Evolutionary conservation across 1,284 basidiomycete species (phyloP), one percentile per base, ranked within the genome.

Genomic region (Rhodotorula sp.): DNA sequence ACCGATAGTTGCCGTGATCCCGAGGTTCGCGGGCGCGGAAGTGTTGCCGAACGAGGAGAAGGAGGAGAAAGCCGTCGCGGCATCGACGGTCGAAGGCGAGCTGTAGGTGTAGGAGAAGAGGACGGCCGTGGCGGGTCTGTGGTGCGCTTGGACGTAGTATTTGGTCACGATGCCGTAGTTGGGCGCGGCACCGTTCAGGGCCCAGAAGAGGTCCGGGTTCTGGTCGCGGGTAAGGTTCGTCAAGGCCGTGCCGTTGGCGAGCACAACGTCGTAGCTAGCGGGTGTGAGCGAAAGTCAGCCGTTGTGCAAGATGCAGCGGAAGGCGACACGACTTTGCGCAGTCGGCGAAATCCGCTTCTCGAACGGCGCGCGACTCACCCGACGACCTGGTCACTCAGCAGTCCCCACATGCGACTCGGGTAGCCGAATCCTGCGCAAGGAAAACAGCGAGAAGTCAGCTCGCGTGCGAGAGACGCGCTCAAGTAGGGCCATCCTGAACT

Each of bases 121-220:
- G 61, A 72, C 66, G 51, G 62, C 66, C 18, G 34, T 69, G 13
- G 64, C 22, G 1, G 73, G 73, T 5, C 34, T 55, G 44, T 58
- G 68, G 55, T 64, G 61, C 5, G 64, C 62, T 46, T 70, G 64
- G 51, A 78, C 69, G 26, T 65, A 50, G 61, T 57, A 72, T 30
- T 75, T 67, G 24, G 80, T 80, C 48, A 80, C 75, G 67, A 81
- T 77, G 60, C 75, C 80, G 62, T 78, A 80, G 59, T 75, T 77
- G n/a, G 76, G 71, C 5, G 79, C 80, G 40, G 77, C 76, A 8
- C 80, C 80, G 58, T 76, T 67, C 28, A 81, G 56, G 3, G 74
- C 80, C 79, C 78, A 77, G 69, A 68, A 77, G 28, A 77, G 68
- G 50, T 77, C 73, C 10, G 68, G 40, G 50, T 69, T 26, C 30